phyloP scores from a whole-genome alignment of 805 yeast genomes.

The Wickerhamiella parazyma region DNA sequence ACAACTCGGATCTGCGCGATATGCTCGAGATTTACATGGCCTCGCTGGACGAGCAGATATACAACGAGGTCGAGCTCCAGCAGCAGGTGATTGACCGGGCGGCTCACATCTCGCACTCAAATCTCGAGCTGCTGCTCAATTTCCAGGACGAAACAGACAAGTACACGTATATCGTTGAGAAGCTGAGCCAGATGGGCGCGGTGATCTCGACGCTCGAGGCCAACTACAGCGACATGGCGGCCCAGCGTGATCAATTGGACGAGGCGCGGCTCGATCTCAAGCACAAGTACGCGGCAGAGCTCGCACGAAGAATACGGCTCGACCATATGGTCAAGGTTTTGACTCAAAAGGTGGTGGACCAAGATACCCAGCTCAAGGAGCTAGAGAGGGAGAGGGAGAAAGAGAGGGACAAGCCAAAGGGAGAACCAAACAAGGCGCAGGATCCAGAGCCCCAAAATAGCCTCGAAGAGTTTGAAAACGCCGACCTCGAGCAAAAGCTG shows the following conservation, averaged over 20 bases:
- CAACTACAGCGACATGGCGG: conserved; percentile 6
- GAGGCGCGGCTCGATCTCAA: conserved; percentile 10
- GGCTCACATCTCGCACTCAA: conserved; percentile 2
- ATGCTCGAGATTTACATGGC: conserved; percentile 20
- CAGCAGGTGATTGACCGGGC: conserved; percentile 2
- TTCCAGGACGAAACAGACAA: conserved; percentile 8
- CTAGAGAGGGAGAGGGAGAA: not conserved
- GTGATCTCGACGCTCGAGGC: conserved; percentile 5
- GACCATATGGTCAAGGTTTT: conserved; percentile 11
- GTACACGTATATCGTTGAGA: conserved; percentile 5
- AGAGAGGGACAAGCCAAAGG: too few relatives aligned
- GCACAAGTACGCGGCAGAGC: conserved; percentile 10
- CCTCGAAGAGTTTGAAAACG: conserved; percentile 3
- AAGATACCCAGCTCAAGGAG: conserved; percentile 5
- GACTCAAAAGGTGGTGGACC: conserved; percentile 6
- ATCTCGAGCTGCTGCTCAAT: conserved; percentile 3
- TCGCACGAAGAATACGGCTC: conserved; percentile 10
- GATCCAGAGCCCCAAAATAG: not conserved
- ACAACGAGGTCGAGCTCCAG: conserved; percentile 18
- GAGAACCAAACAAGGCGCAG: too few relatives aligned
- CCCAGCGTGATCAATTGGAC: conserved; percentile 10
- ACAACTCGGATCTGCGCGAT: conserved; percentile 12
- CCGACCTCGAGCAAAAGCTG: conserved; percentile 11
- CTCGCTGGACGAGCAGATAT: conserved; percentile 20
- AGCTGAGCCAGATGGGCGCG: conserved; percentile 3